These are phyloP conservation scores for Cercospora sesami DNA, from an alignment of 2,329 filamentous ascomycete genomes.

Conservation along the genomic window DNA sequence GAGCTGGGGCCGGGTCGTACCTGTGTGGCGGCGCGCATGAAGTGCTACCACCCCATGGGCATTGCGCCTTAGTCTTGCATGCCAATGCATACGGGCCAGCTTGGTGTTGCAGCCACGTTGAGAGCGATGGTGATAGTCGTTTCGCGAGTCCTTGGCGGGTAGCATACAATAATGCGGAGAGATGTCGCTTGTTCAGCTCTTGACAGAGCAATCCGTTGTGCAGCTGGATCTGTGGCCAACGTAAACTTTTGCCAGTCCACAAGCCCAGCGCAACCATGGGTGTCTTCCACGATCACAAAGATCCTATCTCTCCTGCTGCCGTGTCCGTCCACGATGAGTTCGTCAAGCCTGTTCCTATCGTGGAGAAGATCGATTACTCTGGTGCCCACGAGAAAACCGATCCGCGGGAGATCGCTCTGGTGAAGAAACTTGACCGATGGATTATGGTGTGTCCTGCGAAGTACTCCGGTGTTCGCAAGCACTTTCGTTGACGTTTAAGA, in stretches of 20 bases:
- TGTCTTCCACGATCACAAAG: neutral
- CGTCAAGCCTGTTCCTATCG: neutral
- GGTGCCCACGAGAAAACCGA: conserved; percentile 22
- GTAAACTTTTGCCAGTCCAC: neutral
- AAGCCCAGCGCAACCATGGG: neutral
- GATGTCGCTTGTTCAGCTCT: neutral
- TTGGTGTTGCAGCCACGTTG: neutral
- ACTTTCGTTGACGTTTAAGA: neutral
- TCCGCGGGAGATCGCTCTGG: conserved; percentile 11
- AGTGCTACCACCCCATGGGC: neutral
- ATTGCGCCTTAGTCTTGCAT: neutral
- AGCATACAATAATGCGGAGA: neutral
- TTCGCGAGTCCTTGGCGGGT: neutral
- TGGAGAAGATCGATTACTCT: conserved; percentile 28
- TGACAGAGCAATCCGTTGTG: neutral
- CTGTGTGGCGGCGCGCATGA: neutral
- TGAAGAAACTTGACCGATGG: conserved; percentile 12
- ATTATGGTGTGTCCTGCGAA: neutral
- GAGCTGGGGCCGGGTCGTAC: neutral
- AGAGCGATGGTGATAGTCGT: neutral
- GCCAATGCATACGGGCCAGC: neutral
- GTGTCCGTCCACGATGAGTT: neutral
- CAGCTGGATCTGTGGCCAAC: neutral
- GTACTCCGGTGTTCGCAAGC: neutral
- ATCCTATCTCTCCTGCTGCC: neutral